Base-by-base conservation (phyloP, 768 basidiomycete genomes). In the Vararia minispora region DNA sequence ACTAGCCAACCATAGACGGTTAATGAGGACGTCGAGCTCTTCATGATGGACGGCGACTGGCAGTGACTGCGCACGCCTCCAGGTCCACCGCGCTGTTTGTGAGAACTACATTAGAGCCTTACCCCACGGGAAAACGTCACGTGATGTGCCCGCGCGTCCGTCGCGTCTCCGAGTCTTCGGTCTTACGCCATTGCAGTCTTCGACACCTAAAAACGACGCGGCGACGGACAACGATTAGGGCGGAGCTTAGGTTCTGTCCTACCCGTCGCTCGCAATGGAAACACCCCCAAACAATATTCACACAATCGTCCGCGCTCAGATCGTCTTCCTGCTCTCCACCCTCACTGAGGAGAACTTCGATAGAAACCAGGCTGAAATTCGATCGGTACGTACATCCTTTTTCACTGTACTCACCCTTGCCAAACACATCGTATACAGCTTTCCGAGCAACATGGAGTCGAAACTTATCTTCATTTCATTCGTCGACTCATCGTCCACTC, bases 261-360 rank as follows among this genome's bases (percentile, higher is more conserved):
- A n/a, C n/a, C 57, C 81, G 79, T 66, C 68, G 52, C 78, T 79
- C 66, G 74, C 79, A 64, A 86, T 85, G 84, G 84, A 86, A 67
- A 82, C 74, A 58, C 75, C 81, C 69, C 74, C 80, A 63, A 78
- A 80, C 58, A 86, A 85, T 60, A 86, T 89, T 56, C 79, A 87
- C 61, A 88, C 84, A 57, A 89, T 89, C 60, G 87, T 90, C 65
- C 87, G 86, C 63, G 85, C 92, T 43, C 92, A 99, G 70, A 92
- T 99, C 56, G 91, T 94, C 49, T 98, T 99, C 64, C 72, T 97
- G 42, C 74, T 99, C 48, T 90, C 88, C 21, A 97, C 90, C 20
- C 76, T 98, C 45, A 90, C 88, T 42, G 94, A 98, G 64, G 94
- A 98, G 53, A 91, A 90, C 63, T 99, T 89, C 58, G 87, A 88